These are phyloP conservation scores for Paraconiothyrium sp. DNA, from an alignment of 2,329 filamentous ascomycete species.

Conservation along the genomic window DNA sequence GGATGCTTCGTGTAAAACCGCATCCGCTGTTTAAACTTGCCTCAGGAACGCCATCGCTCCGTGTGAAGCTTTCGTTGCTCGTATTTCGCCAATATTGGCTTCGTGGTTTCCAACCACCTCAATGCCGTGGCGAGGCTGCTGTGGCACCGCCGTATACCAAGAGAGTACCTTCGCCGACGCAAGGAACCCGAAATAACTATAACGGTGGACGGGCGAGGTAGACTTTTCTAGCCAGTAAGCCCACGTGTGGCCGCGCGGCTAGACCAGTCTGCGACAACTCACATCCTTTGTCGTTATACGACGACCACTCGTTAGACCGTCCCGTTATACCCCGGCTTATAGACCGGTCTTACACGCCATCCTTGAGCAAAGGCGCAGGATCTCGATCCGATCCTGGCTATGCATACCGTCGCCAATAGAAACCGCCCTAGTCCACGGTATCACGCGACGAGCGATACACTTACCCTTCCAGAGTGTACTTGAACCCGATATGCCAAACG, in stretches of 20 bases:
- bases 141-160: slow-evolving; percentile 2
- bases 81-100: not conserved
- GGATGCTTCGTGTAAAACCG: not conserved
- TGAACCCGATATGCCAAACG: not conserved
- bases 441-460: slow-evolving; percentile 16
- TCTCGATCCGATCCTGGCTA: slow-evolving; percentile 23
- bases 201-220: no score
- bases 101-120: not conserved
- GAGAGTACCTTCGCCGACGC: not conserved
- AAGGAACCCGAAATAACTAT: not conserved
- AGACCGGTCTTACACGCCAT: not conserved
- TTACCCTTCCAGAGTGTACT: slow-evolving; percentile 4
- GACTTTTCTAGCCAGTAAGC: not conserved
- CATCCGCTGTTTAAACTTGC: not conserved
- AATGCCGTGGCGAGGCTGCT: not conserved
- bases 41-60: not conserved
- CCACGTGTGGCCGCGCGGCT: slow-evolving; percentile 12
- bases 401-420: slow-evolving; percentile 19
- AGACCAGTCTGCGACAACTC: slow-evolving; percentile 7
- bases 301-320: not conserved
- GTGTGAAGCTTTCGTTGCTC: not conserved
- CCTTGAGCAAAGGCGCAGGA: slow-evolving; percentile 12
- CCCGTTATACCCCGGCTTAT: not conserved
- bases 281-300: slow-evolving; percentile 1
- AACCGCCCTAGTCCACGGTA: not conserved